Base-by-base conservation (phyloP, 2,329 filamentous ascomycete genomes). In the Arthrobotrys conoides region DNA sequence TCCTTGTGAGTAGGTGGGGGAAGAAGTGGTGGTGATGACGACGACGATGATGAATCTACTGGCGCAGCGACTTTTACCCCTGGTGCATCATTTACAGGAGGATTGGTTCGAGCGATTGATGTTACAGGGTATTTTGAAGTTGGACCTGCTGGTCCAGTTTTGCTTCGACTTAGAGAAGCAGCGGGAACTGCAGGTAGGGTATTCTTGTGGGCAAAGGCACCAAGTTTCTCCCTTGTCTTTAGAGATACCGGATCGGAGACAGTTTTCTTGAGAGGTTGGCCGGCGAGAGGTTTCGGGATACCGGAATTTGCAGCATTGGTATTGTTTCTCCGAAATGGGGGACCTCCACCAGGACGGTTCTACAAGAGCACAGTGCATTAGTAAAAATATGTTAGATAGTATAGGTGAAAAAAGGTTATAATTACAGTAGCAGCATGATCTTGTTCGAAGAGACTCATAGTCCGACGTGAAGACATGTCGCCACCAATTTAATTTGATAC, bases 181-280 rank as follows among this genome's bases (percentile, higher is more conserved):
- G 16, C 33, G 53, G 51, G 36, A 64, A n/a, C n/a, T n/a, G n/a
- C n/a, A n/a, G n/a, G n/a, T n/a, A n/a, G n/a, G n/a, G 48, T 46
- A 55, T 46, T 57, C 12, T 69, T 72, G 38, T 78, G 75, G 1
- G 48, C 33, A 18, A 78, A 78, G 5, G 75, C 53, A 16, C 55
- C 68, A 14, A 72, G 30, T 49, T 65, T 72, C 20, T 72, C 68
- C 18, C 48, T 78, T 24, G 75, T 55, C 22, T 78, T 78, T 18
- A 48, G 8, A 8, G 75, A 64, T 10, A 72, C 63, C 12, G 75
- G 75, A 16, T 68, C 75, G 3, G 75, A 78, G 36, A 68, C 55
- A 33, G 55, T 64, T 59, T 78, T 78, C 75, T 78, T 78, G 27
- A 78, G 63, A 49, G 75, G 75, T 44, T 78, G 75, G 55, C 75